Conservation (phyloP, 495 filamentous ascomycete genomes). For the Penicillium alfredii region DNA sequence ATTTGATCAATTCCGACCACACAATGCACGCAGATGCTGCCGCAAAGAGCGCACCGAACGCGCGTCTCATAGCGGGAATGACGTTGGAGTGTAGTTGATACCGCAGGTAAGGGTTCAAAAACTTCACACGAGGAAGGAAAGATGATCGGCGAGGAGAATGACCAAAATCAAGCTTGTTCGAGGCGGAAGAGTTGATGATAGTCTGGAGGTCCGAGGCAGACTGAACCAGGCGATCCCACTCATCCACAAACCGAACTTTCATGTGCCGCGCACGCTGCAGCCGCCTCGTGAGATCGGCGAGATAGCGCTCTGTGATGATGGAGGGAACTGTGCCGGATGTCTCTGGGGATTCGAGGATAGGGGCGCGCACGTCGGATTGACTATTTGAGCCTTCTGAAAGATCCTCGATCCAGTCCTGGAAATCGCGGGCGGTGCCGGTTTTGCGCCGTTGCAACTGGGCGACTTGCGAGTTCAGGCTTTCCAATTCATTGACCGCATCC, state of each 20-base stretch:
- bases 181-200: constrained; percentile 75
- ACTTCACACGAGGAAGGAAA: constrained; percentile 43
- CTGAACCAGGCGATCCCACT: constrained; percentile 76
- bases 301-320: constrained; percentile 86
- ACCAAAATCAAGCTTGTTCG: constrained; percentile 72
- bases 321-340: constrained; percentile 51
- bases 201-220: constrained; percentile 69
- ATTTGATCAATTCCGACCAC: constrained; percentile 87
- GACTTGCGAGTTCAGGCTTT: constrained; percentile 76
- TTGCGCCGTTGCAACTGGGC: constrained; percentile 72
- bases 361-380: constrained; percentile 56
- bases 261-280: constrained; percentile 76
- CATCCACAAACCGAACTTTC: constrained; percentile 71
- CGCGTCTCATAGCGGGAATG: constrained; percentile 56
- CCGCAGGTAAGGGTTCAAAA: constrained; percentile 82
- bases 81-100: constrained; percentile 68
- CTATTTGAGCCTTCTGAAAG: constrained; percentile 69
- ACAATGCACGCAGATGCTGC: constrained; percentile 75
- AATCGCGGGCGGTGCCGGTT: constrained; percentile 71
- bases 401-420: constrained; percentile 93
- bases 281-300: constrained; percentile 81
- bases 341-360: constrained; percentile 33
- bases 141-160: constrained; percentile 50
- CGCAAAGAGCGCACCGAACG: constrained; percentile 58
- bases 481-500: constrained; percentile 74